These are phyloP conservation scores for Pterocarpus santalinus DNA, from an alignment of 306 rosid genomes.

Conservation along the genomic window DNA sequence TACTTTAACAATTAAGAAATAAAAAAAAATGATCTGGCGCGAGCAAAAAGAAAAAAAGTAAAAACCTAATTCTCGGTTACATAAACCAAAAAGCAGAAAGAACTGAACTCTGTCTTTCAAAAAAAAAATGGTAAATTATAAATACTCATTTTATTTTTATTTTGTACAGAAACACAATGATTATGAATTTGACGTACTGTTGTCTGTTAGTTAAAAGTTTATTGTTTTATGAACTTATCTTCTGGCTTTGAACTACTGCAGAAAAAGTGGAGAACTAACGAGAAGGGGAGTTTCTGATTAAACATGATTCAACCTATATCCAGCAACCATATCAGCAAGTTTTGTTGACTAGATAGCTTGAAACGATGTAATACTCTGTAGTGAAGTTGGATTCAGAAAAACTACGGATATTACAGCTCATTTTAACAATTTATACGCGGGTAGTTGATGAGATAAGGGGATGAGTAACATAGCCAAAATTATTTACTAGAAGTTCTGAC, in stretches of 20 bases:
- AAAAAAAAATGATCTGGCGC: background rate
- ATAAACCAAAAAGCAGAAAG: too few relatives aligned
- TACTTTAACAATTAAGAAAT: background rate
- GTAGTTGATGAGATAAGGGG: background rate
- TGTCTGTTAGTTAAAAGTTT: too few relatives aligned
- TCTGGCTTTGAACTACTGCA: constrained; percentile 11
- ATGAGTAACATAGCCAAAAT: too few relatives aligned
- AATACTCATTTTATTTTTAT: too few relatives aligned
- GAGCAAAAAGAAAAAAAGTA: too few relatives aligned
- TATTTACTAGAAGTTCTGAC: too few relatives aligned
- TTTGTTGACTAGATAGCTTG: background rate
- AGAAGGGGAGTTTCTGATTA: background rate
- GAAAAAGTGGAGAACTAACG: constrained; percentile 36
- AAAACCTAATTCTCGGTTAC: too few relatives aligned
- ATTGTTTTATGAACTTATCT: constrained; percentile 2
- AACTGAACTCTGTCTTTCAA: too few relatives aligned
- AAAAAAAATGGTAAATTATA: too few relatives aligned
- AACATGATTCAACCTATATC: background rate
- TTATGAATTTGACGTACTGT: too few relatives aligned
- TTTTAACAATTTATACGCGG: background rate
- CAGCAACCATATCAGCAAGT: background rate
- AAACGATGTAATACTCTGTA: background rate
- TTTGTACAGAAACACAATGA: too few relatives aligned
- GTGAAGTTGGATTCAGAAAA: background rate
- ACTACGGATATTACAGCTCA: background rate